Evolutionary conservation across 345 rosid species (phyloP).

Genomic region (Eucalyptus curtisii): DNA sequence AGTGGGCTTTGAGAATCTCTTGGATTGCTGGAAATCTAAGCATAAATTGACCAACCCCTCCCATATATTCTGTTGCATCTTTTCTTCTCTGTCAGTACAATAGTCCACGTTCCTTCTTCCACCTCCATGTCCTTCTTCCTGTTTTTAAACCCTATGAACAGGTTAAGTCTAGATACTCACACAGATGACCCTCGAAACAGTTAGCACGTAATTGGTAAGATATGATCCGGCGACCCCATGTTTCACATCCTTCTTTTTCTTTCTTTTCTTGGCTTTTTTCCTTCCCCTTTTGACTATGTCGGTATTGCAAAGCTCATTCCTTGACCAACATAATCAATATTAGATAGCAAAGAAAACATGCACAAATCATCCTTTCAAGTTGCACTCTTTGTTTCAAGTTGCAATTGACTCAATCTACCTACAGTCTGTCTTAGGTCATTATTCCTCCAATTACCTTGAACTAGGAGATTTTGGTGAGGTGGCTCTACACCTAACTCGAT

Average conservation of each 20-base stretch:
- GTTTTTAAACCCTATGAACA: background rate
- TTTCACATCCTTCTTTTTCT: background rate
- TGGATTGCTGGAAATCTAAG: background rate
- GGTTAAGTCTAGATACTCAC: background rate
- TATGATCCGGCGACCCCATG: background rate
- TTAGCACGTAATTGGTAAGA: background rate
- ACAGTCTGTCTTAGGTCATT: background rate
- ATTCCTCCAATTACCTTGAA: background rate
- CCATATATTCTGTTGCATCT: background rate
- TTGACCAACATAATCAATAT: background rate
- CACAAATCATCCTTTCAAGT: background rate
- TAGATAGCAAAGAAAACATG: background rate
- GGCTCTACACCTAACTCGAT: background rate
- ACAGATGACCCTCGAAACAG: background rate
- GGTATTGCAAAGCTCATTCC: background rate
- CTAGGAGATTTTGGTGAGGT: background rate
- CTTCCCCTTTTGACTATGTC: background rate
- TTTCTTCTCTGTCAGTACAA: background rate
- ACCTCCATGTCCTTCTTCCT: background rate
- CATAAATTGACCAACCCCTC: background rate
- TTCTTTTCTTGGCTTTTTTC: background rate
- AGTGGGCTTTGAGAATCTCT: constrained; percentile 1
- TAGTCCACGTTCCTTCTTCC: background rate
- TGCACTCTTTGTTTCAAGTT: background rate
- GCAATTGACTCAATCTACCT: background rate